A percentile compares a stretch with the other conserved stretches of the same genome.
Conservation (phyloP, 345 rosid species). For the Citropsis articulata region DNA sequence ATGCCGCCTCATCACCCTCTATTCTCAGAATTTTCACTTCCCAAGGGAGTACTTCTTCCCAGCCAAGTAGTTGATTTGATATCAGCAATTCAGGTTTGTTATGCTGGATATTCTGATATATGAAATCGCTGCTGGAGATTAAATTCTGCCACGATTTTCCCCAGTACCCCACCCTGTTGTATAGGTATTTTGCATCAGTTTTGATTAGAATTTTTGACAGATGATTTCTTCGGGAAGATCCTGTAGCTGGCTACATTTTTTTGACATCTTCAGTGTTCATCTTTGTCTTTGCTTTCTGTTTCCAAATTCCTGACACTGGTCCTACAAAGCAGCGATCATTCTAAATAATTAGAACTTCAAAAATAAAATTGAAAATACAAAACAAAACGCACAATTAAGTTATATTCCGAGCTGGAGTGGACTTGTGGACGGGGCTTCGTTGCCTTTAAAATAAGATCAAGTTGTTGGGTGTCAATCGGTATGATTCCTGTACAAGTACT, state of each 20-base stretch:
- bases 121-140: background rate
- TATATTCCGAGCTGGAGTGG: too few relatives aligned
- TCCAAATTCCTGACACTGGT: background rate
- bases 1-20: background rate
- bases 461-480: too few relatives aligned
- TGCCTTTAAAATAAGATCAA: too few relatives aligned
- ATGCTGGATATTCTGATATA: background rate
- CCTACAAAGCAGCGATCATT: background rate
- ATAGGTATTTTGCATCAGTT: background rate
- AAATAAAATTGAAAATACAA: too few relatives aligned
- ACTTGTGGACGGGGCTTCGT: too few relatives aligned
- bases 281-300: background rate
- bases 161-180: background rate
- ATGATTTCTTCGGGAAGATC: background rate
- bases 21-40: background rate
- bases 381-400: background rate
- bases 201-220: background rate
- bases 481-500: too few relatives aligned
- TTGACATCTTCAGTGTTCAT: background rate
- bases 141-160: slow-evolving; percentile 3
- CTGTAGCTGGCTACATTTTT: background rate
- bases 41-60: background rate
- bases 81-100: background rate
- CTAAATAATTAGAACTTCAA: too few relatives aligned
- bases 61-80: background rate